phyloP scores from a whole-genome alignment of 495 filamentous ascomycete species.

The Tuber indicum region DNA sequence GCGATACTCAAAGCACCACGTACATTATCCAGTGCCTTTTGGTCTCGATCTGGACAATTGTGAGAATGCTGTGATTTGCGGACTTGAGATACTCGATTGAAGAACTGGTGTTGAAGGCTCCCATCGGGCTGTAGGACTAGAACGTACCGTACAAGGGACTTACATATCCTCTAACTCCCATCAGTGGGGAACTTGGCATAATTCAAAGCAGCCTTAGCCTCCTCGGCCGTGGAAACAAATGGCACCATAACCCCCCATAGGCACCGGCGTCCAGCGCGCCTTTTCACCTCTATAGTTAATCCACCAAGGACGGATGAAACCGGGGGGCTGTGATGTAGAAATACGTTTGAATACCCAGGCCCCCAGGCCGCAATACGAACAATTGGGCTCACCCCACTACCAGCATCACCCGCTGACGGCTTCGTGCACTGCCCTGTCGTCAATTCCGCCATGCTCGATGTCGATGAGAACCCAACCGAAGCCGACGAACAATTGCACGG shows the following conservation, averaged over 20 bases:
- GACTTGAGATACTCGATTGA: conserved; percentile 62
- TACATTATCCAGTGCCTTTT: conserved; percentile 58
- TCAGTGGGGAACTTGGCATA: conserved; percentile 61
- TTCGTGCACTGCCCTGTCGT: conserved; percentile 77
- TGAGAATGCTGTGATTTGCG: conserved; percentile 64
- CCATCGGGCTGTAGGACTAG: conserved; percentile 46
- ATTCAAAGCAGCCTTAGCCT: conserved; percentile 54
- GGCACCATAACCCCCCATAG: conserved; percentile 60
- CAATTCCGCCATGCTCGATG: conserved; percentile 72
- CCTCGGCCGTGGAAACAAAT: conserved; percentile 58
- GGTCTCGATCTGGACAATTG: conserved; percentile 79
- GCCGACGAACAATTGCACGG: conserved; percentile 52
- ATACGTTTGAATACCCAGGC: conserved; percentile 67
- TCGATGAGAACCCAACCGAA: conserved; percentile 67
- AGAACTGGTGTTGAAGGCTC: conserved; percentile 54
- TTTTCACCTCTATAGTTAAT: conserved; percentile 33
- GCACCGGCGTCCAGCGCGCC: conserved; percentile 63
- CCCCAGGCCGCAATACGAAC: conserved; percentile 62
- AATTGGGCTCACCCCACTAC: conserved; percentile 59
- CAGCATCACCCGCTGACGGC: conserved; percentile 64
- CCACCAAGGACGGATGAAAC: conserved; percentile 5
- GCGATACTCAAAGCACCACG: not conserved
- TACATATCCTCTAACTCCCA: conserved; percentile 58
- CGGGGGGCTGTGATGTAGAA: not conserved
- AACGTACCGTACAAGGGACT: conserved; percentile 50